Evolutionary conservation across 2,329 filamentous ascomycete species (phyloP), one percentile per base, ranked within the genome.

Genomic region (Trichoderma aggressivum): DNA sequence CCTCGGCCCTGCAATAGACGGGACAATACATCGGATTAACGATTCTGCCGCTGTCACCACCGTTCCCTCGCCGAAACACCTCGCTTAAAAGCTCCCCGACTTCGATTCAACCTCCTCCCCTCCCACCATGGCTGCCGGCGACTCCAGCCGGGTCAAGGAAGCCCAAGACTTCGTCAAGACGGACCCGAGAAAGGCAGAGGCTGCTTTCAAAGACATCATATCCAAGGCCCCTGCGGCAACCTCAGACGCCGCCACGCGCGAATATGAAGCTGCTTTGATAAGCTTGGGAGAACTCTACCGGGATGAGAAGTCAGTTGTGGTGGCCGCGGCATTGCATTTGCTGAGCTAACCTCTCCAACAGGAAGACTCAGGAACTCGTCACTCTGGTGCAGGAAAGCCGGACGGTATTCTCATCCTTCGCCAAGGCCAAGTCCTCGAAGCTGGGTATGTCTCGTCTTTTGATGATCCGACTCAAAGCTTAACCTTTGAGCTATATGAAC

Each of bases 341-440:
- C 36, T 28, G 55, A 53, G 66, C 66, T 69, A 55, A 55, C 14
- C 24, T 18, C 18, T 50, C 7, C 30, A 71, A 77, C 74, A 94
- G 91, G 83, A 93, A 92, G 81, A 86, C 91, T 77, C 87, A 96
- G 79, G 93, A 97, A 78, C 90, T 99, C 72, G 93, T 97, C 74
- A 91, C 94, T 77, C 88, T 99, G 75, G 91, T 99, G 78, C 94
- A 92, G 79, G 93, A 93, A 81, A 97, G 94, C 82, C 90, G 95
- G 79, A 92, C 92, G 75, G 92, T 96, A 58, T 90, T 99, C 75
- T 98, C 95, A 71, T 96, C 93, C 74, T 98, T 99, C 82, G 96
- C 96, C 75, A 98, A 98, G 87, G 96, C 97, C 74, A 99, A 99
- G 89, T 98, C 96, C 36, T 93, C 96, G 70, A 99, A 99, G 85